Evolutionary conservation across 164 flowering plant genomes (phyloP).

Genomic region (Stephania cephalantha): DNA sequence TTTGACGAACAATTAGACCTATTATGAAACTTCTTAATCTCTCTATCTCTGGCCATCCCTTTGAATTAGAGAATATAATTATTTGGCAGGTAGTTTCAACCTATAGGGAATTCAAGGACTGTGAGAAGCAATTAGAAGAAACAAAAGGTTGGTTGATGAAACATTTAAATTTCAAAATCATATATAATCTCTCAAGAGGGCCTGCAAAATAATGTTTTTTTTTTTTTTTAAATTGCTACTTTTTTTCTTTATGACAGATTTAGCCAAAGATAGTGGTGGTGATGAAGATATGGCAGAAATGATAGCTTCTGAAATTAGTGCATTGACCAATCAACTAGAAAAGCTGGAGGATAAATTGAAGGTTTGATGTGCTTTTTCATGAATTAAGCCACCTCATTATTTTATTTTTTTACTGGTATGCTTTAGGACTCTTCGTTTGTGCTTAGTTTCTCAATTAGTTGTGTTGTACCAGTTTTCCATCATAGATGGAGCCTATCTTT

Average conservation of each 20-base stretch:
- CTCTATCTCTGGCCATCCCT: neutral
- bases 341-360: constrained; percentile 77
- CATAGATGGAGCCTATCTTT: neutral
- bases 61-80: neutral
- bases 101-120: constrained; percentile 67
- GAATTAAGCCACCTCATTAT: neutral
- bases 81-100: constrained; percentile 58
- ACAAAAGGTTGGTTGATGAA: constrained; percentile 78
- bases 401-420: neutral
- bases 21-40: neutral
- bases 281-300: constrained; percentile 94
- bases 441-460: neutral
- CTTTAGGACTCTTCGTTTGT: neutral
- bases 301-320: constrained; percentile 66
- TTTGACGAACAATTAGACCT: neutral
- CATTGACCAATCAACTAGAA: constrained; percentile 51
- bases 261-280: constrained; percentile 63
- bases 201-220: neutral
- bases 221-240: neutral
- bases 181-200: neutral
- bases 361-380: constrained; percentile 35
- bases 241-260: constrained; percentile 36
- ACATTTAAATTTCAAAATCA: neutral
- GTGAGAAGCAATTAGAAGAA: constrained; percentile 83
- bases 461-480: neutral